phyloP scores from a whole-genome alignment of 2,329 filamentous ascomycete genomes.

The Parastagonospora avenae region DNA sequence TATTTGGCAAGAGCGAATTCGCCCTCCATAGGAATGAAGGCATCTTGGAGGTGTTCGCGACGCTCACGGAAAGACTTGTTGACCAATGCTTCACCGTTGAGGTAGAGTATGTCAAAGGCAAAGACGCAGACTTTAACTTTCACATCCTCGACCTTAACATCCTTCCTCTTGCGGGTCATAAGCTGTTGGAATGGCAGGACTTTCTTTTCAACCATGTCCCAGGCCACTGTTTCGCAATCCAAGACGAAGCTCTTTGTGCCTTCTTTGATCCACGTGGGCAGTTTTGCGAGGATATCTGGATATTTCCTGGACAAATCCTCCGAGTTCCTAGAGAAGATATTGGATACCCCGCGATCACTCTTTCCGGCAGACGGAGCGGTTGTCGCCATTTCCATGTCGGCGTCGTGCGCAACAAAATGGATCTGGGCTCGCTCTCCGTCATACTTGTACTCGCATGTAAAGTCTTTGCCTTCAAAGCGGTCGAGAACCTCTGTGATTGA shows the following conservation, averaged over 20 bases:
- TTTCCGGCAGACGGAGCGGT: constrained; percentile 66
- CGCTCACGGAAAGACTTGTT: constrained; percentile 85
- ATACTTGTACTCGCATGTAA: constrained; percentile 99
- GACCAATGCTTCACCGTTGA: constrained; percentile 88
- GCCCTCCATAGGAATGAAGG: constrained; percentile 80
- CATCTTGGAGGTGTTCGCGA: constrained; percentile 71
- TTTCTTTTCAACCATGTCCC: constrained; percentile 94
- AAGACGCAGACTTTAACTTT: constrained; percentile 98
- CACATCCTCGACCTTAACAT: constrained; percentile 92
- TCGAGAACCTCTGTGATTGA: constrained; percentile 97
- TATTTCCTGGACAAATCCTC: constrained; percentile 98
- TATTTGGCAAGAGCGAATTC: constrained; percentile 90
- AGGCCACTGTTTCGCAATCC: constrained; percentile 97
- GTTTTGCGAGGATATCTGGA: constrained; percentile 88
- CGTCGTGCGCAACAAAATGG: constrained; percentile 88
- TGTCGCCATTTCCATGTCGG: constrained; percentile 69
- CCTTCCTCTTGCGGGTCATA: constrained; percentile 97
- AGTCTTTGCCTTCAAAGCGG: constrained; percentile 91
- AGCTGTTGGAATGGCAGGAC: constrained; percentile 96
- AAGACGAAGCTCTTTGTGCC: constrained; percentile 94
- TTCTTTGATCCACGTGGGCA: constrained; percentile 86
- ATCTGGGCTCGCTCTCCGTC: constrained; percentile 98
- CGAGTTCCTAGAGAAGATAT: constrained; percentile 96
- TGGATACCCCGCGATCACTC: constrained; percentile 74
- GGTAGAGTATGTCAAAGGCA: constrained; percentile 91